Conservation (phyloP, 768 basidiomycete genomes). For the Rubroboletus satanas region DNA sequence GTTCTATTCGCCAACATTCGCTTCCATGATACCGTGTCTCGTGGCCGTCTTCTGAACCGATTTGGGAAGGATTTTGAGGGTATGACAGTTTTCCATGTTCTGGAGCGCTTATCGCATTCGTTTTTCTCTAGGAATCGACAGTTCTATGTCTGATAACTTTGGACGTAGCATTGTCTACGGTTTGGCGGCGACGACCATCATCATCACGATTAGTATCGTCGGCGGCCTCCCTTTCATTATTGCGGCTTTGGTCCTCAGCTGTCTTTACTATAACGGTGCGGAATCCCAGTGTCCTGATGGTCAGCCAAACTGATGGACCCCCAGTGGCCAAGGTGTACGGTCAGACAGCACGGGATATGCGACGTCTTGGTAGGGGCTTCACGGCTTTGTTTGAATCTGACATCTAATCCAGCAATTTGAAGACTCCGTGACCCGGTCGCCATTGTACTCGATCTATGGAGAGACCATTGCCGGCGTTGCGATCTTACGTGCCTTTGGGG, state of each 20-base stretch:
- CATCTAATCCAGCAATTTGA: neutral
- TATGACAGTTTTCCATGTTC: neutral
- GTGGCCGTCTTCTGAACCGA: conserved; percentile 78
- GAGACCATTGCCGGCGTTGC: conserved; percentile 50
- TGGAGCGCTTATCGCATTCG: conserved; percentile 6
- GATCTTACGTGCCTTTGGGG: conserved; percentile 79
- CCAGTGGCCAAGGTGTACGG: conserved; percentile 55
- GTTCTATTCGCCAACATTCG: conserved; percentile 86
- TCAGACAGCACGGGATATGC: conserved; percentile 85
- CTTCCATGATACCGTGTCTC: conserved; percentile 89
- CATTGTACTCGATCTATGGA: conserved; percentile 44
- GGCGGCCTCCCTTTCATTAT: conserved; percentile 76
- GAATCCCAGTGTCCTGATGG: neutral
- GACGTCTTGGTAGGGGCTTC: conserved; percentile 55
- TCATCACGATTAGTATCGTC: conserved; percentile 70
- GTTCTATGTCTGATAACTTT: conserved; percentile 79
- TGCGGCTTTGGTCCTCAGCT: conserved; percentile 51
- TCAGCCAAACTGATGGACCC: conserved; percentile 4
- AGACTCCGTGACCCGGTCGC: conserved; percentile 50
- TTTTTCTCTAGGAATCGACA: conserved; percentile 63
- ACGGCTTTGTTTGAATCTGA: neutral
- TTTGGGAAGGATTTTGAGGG: conserved; percentile 91
- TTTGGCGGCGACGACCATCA: conserved; percentile 66
- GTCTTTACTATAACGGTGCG: conserved; percentile 70
- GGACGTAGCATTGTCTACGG: conserved; percentile 71